Evolutionary conservation across 1,284 basidiomycete species (phyloP).

Genomic region (Phaffia rhodozyma): DNA sequence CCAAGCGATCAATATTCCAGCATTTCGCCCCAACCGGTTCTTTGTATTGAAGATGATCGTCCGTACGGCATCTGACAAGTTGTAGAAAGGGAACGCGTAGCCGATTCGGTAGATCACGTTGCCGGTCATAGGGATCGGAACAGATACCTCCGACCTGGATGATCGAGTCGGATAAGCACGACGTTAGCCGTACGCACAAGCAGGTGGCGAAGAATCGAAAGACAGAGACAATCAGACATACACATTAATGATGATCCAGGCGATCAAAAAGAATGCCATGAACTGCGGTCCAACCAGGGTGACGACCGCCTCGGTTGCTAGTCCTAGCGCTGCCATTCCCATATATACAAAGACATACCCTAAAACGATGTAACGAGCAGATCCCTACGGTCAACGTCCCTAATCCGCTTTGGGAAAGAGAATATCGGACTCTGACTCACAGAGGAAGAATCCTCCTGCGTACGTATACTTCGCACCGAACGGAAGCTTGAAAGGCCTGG

Average conservation of each 20-base stretch:
- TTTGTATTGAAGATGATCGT: conserved; percentile 56
- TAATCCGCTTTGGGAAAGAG: too few species aligned
- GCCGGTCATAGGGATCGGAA: conserved; percentile 47
- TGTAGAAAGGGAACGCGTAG: conserved; percentile 60
- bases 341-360: conserved; percentile 19
- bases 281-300: conserved; percentile 33
- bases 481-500: conserved; percentile 50
- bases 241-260: neutral
- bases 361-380: conserved; percentile 32
- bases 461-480: conserved; percentile 34
- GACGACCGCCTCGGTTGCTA: conserved; percentile 46
- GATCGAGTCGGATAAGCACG: conserved; percentile 38
- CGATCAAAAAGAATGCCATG: conserved; percentile 31
- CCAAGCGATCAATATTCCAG: conserved; percentile 43
- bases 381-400: too few species aligned
- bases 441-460: conserved; percentile 52
- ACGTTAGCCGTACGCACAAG: conserved; percentile 6
- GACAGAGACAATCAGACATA: neutral
- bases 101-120: conserved; percentile 48
- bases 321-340: conserved; percentile 36
- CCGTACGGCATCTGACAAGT: conserved; percentile 47
- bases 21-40: conserved; percentile 42
- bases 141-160: conserved; percentile 39
- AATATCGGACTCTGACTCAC: conserved; percentile 25
- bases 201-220: conserved; percentile 8